Evolutionary conservation across 371 early-diverging fungal species (phyloP).

Genomic region (Mucor lusitanicus): DNA sequence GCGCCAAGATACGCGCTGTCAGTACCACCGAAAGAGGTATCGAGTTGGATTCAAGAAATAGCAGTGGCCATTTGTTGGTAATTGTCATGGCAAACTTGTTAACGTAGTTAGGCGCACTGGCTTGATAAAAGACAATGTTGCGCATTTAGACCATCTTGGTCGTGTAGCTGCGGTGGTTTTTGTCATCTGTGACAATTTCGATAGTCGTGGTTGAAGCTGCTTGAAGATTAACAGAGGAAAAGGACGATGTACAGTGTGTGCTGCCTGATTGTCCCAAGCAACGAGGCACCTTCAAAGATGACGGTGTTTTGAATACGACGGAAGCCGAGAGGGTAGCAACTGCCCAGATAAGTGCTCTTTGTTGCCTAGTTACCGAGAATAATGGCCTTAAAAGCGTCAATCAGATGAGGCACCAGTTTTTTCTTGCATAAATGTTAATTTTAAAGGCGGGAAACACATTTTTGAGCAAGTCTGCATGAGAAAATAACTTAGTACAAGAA

Average conservation of each 20-base stretch:
- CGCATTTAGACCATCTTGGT: constrained; percentile 58
- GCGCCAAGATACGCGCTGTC: constrained; percentile 61
- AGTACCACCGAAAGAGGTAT: constrained; percentile 65
- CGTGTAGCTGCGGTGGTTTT: constrained; percentile 10
- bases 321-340: constrained; percentile 71
- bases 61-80: constrained; percentile 73
- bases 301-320: constrained; percentile 54
- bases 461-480: constrained; percentile 55
- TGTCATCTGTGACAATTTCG: constrained; percentile 46
- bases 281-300: background rate
- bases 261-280: constrained; percentile 16
- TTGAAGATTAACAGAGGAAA: constrained; percentile 2
- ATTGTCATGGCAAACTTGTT: constrained; percentile 62
- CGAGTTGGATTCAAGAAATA: constrained; percentile 59
- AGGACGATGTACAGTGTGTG: constrained; percentile 5
- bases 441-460: constrained; percentile 65
- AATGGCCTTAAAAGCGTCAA: constrained; percentile 60
- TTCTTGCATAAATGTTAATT: constrained; percentile 61
- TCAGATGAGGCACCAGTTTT: constrained; percentile 56
- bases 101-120: constrained; percentile 18
- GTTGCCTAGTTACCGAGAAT: constrained; percentile 62
- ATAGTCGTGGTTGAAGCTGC: background rate
- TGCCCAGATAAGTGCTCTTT: constrained; percentile 65
- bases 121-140: constrained; percentile 65
- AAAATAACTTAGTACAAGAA: background rate